Conservation (phyloP, 176 grass and related monocot genomes). For the Areca catechu region DNA sequence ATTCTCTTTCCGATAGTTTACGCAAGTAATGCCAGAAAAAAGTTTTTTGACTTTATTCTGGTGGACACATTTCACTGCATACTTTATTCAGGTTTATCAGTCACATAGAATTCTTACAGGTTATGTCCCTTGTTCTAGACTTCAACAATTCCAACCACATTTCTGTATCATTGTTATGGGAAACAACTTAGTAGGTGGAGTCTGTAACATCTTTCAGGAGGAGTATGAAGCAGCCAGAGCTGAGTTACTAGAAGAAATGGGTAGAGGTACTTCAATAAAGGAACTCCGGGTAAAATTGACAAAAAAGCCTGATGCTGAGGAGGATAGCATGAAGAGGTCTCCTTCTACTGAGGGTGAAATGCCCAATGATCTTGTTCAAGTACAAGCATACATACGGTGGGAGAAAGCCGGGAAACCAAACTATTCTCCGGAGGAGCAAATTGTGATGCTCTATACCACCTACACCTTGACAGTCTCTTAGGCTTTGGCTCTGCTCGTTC, state of each 20-base stretch:
- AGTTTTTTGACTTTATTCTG: too few relatives aligned
- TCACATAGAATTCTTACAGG: too few relatives aligned
- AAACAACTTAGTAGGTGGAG: neutral
- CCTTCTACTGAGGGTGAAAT: constrained; percentile 23
- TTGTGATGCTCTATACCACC: constrained; percentile 32
- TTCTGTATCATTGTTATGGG: neutral
- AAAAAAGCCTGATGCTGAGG: constrained; percentile 47
- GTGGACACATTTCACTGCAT: too few relatives aligned
- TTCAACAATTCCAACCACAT: neutral
- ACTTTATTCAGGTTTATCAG: too few relatives aligned
- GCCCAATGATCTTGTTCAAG: constrained; percentile 71
- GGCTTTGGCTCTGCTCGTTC: too few relatives aligned
- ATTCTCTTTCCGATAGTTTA: too few relatives aligned
- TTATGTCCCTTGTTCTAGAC: neutral
- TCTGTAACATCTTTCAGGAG: constrained; percentile 35
- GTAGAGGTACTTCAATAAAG: constrained; percentile 55
- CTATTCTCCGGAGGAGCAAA: constrained; percentile 71
- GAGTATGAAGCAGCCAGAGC: constrained; percentile 89
- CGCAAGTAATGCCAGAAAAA: too few relatives aligned
- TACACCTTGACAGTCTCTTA: too few relatives aligned
- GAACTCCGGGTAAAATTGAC: constrained; percentile 67
- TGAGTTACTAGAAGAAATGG: constrained; percentile 76
- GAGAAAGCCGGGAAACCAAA: constrained; percentile 93
- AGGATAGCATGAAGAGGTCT: constrained; percentile 22
- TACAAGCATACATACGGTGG: constrained; percentile 86